Evolutionary conservation across 2,329 filamentous ascomycete genomes (phyloP), one percentile per base, ranked within the genome.

Genomic region (Coniochaeta pulveracea): DNA sequence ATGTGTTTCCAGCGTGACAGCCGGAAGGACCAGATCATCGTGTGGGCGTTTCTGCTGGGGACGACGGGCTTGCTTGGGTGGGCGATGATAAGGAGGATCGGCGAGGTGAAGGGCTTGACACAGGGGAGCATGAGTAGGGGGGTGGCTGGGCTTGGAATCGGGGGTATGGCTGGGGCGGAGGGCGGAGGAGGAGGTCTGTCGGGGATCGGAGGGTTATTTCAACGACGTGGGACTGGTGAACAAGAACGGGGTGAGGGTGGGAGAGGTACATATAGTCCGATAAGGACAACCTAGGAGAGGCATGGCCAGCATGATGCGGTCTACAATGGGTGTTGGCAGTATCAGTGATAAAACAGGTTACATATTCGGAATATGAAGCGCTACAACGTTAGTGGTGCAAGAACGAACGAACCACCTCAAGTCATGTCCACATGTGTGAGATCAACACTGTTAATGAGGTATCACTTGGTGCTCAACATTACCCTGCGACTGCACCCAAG

Each of bases 1-100:
- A 61, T 65, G 47, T 80, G 75, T 50, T 80, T 80, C 55, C 72
- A 79, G 61, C 67, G 75, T 41, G 75, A 80, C 51, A 75, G 69
- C 50, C 66, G 67, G 51, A 80, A 80, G 56, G 75, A 80, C 54
- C 67, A 69, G 54, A 64, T 78, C 43, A 77, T 80, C 22, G 75
- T 80, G 4, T 74, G 75, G 66, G 66, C 60, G 1, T 80, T 80
- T 52, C 66, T 80, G 31, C 49, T 74, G 8, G 70, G 66, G 34
- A 77, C 72, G 1, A 46, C 64, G 4, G 72, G 72, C 1, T 50
- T 80, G 39, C 55, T 80, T 32, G 71, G 64, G 17, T 79, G 73
- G 72, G 71, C 74, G 6, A 69, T 58, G 6, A 57, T 67, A 37
- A 66, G 63, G 51, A 63, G 62, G 33, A 48, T 67, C 26, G 36